A percentile compares a stretch with the other conserved stretches of the same genome.
phyloP scores from a whole-genome alignment of 2,329 filamentous ascomycete species.

The Sclerotinia sclerotiorum region DNA sequence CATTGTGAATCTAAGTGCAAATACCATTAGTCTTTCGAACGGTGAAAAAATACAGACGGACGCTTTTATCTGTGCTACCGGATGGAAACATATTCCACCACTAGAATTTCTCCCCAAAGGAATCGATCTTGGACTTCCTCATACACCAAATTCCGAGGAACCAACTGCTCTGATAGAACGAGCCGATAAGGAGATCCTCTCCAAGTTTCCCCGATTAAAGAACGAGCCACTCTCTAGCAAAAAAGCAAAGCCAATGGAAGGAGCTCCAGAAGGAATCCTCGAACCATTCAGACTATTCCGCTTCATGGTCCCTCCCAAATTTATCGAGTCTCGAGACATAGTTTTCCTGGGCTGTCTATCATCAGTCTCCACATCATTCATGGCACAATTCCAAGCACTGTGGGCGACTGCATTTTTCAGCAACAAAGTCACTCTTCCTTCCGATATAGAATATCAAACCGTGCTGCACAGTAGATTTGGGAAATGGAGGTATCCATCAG shows the following conservation, averaged over 20 bases:
- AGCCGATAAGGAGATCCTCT: constrained; percentile 55
- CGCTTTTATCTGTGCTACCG: constrained; percentile 56
- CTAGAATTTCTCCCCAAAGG: constrained; percentile 54
- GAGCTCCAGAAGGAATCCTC: constrained; percentile 6
- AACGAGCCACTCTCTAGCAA: constrained; percentile 52
- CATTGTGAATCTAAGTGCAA: constrained; percentile 47
- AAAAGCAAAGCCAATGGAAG: constrained; percentile 46
- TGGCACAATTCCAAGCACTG: constrained; percentile 53
- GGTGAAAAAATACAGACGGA: constrained; percentile 51
- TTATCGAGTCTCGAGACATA: constrained; percentile 45
- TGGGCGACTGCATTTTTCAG: constrained; percentile 68
- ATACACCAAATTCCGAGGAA: constrained; percentile 40
- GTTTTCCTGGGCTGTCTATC: constrained; percentile 49
- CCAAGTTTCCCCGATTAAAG: constrained; percentile 52
- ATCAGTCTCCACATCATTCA: constrained; percentile 46
- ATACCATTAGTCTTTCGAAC: constrained; percentile 52
- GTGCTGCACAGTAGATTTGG: constrained; percentile 68
- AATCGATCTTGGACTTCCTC: constrained; percentile 51
- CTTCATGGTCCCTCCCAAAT: constrained; percentile 49
- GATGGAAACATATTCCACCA: constrained; percentile 56
- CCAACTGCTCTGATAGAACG: constrained; percentile 42
- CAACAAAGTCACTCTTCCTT: constrained; percentile 44
- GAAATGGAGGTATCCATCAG: constrained; percentile 66
- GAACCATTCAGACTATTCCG: constrained; percentile 47
- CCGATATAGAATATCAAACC: constrained; percentile 53